phyloP scores from a whole-genome alignment of 2,329 filamentous ascomycete genomes.

The Myriosclerotinia scirpicola region DNA sequence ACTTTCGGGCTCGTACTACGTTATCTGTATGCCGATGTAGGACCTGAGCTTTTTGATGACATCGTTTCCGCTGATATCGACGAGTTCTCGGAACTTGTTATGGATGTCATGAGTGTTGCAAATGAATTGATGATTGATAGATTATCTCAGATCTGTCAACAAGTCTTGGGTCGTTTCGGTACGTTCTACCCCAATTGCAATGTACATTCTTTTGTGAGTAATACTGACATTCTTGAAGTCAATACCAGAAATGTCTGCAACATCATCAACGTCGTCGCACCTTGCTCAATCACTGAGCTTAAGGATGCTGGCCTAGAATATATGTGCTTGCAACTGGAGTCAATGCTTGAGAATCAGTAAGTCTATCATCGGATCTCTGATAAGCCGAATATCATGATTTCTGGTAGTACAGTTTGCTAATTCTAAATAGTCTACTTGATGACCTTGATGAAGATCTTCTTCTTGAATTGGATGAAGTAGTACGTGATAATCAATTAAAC shows the following conservation, averaged over 20 bases:
- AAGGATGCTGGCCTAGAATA: conserved; percentile 89
- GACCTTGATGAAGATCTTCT: conserved; percentile 84
- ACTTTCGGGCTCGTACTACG: conserved; percentile 78
- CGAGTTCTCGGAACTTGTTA: conserved; percentile 81
- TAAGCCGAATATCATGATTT: not conserved
- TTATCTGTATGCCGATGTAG: conserved; percentile 81
- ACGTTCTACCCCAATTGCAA: conserved; percentile 34
- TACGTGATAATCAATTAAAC: conserved; percentile 78
- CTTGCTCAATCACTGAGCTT: conserved; percentile 79
- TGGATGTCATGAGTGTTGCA: conserved; percentile 86
- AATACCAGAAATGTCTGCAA: conserved; percentile 82
- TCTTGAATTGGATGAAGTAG: conserved; percentile 73
- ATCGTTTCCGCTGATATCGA: conserved; percentile 71
- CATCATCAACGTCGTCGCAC: conserved; percentile 81
- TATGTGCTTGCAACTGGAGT: conserved; percentile 85
- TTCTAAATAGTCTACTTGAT: conserved; percentile 59
- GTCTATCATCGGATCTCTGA: not conserved
- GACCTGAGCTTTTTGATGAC: conserved; percentile 77
- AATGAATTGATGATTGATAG: conserved; percentile 96
- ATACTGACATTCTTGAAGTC: conserved; percentile 47
- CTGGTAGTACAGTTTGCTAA: conserved; percentile 4
- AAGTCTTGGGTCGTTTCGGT: conserved; percentile 76
- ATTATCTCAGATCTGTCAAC: conserved; percentile 86
- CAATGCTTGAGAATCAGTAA: conserved; percentile 80
- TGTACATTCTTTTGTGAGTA: not conserved